These are phyloP conservation scores for Discostella stelligeroides DNA, from an alignment of 108 stramenopile species.

Conservation along the genomic window DNA sequence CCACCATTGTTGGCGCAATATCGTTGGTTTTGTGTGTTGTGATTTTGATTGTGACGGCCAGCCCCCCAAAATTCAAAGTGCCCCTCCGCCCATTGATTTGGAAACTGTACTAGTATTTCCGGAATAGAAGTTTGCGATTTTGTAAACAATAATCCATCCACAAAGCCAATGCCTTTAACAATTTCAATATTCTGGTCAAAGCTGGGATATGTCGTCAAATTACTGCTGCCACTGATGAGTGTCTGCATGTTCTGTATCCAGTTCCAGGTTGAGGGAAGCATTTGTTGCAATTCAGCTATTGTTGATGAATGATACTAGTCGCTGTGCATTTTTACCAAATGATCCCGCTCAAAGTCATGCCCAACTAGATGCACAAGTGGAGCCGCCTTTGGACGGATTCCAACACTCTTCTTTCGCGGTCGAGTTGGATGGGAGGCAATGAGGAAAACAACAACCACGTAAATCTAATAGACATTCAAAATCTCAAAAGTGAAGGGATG, in stretches of 20 bases:
- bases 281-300: slow-evolving; percentile 18
- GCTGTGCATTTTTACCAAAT: slow-evolving; percentile 32
- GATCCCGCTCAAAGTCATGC: slow-evolving; percentile 41
- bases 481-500: not conserved
- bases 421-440: not conserved
- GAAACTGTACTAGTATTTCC: too few relatives aligned
- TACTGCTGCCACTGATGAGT: slow-evolving; percentile 9
- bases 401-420: not conserved
- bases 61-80: too few relatives aligned
- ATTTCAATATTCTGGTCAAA: slow-evolving; percentile 49
- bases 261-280: slow-evolving; percentile 33
- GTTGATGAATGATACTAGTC: slow-evolving; percentile 8
- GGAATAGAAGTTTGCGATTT: slow-evolving; percentile 42
- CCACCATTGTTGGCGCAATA: too few relatives aligned
- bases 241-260: slow-evolving; percentile 28
- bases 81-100: too few relatives aligned
- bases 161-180: slow-evolving; percentile 48
- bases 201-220: slow-evolving; percentile 15
- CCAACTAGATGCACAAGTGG: slow-evolving; percentile 50
- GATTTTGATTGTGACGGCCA: too few relatives aligned
- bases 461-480: too few relatives aligned
- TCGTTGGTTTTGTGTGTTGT: too few relatives aligned
- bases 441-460: not conserved
- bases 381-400: too few relatives aligned
- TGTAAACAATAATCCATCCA: slow-evolving; percentile 58